Evolutionary conservation across 1,284 basidiomycete species (phyloP).

Genomic region (Entoloma clypeatum): DNA sequence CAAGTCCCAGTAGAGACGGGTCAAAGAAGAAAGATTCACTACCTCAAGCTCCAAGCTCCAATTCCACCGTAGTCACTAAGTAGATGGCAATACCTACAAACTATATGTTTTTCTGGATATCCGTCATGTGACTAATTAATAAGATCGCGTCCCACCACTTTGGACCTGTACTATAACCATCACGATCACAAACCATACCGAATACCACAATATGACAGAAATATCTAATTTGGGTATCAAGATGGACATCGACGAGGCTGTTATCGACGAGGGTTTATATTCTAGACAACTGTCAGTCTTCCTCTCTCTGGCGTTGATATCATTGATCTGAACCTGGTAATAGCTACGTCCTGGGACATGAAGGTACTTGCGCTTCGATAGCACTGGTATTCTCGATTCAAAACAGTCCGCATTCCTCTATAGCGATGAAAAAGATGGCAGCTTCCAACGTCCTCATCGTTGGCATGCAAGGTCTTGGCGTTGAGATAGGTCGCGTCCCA

Average conservation of each 20-base stretch:
- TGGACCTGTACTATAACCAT: conserved; percentile 13
- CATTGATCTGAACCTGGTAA: conserved; percentile 23
- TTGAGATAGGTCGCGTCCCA: conserved; percentile 80
- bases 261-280: conserved; percentile 90
- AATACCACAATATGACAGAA: conserved; percentile 43
- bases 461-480: conserved; percentile 90
- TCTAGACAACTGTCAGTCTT: conserved; percentile 87
- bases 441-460: conserved; percentile 94
- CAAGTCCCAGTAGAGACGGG: too few relatives aligned
- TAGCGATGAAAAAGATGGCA: conserved; percentile 99
- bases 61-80: too few relatives aligned
- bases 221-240: conserved; percentile 45
- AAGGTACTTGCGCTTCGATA: conserved; percentile 53
- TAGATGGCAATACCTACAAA: too few relatives aligned
- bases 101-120: too few relatives aligned
- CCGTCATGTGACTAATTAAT: conserved; percentile 13
- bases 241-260: conserved; percentile 82
- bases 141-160: conserved; percentile 9
- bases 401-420: conserved; percentile 7
- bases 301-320: conserved; percentile 8
- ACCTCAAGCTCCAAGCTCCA: too few relatives aligned
- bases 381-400: neutral
- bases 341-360: conserved; percentile 95
- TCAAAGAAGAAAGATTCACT: too few relatives aligned
- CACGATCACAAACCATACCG: conserved; percentile 7